phyloP scores from a whole-genome alignment of 192 early-diverging fungal species.

The Bifiguratus adelaidae region DNA sequence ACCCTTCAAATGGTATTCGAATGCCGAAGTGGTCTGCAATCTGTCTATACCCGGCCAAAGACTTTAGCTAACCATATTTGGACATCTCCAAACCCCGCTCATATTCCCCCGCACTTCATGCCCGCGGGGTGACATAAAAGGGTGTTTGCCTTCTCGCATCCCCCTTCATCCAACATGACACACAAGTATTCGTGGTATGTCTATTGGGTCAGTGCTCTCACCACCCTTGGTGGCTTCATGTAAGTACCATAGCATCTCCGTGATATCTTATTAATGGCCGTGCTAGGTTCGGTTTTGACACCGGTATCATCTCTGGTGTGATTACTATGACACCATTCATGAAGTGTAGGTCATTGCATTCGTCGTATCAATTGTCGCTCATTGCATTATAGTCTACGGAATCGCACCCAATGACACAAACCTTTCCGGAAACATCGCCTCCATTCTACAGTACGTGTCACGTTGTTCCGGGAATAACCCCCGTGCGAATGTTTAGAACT shows the following conservation, averaged over 20 bases:
- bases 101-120: too few relatives aligned
- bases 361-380: slow-evolving; percentile 40
- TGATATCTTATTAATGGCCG: too few relatives aligned
- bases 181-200: not conserved
- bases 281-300: slow-evolving; percentile 68
- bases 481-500: not conserved
- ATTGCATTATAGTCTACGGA: slow-evolving; percentile 11
- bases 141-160: too few relatives aligned
- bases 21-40: too few relatives aligned
- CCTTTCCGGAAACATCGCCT: not conserved
- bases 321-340: slow-evolving; percentile 33
- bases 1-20: too few relatives aligned
- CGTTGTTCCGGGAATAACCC: not conserved
- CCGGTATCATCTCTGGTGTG: slow-evolving; percentile 54
- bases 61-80: too few relatives aligned
- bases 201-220: slow-evolving; percentile 18
- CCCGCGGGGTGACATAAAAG: too few relatives aligned
- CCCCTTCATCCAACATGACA: too few relatives aligned
- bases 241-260: too few relatives aligned
- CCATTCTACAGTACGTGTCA: not conserved
- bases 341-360: not conserved
- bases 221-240: slow-evolving; percentile 49
- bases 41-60: too few relatives aligned
- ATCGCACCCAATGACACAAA: not conserved
- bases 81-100: too few relatives aligned